Conservation (phyloP, 495 filamentous ascomycete genomes). For the Podospora pseudopauciseta region DNA sequence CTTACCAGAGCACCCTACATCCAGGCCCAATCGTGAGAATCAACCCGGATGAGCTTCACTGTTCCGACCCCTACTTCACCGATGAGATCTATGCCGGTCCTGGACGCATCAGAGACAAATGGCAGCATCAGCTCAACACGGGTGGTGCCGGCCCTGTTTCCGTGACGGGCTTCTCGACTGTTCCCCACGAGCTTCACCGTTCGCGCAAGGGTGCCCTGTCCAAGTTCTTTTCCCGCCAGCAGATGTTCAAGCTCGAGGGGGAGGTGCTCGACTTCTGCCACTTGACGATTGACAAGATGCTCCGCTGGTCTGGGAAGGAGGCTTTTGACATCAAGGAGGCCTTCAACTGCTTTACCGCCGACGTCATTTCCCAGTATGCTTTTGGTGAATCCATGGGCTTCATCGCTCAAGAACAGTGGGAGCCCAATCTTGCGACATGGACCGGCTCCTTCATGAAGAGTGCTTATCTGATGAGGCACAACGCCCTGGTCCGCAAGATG, state of each 20-base stretch:
- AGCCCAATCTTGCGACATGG: slow-evolving; percentile 28
- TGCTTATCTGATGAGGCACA: slow-evolving; percentile 30
- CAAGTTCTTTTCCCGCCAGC: slow-evolving; percentile 43
- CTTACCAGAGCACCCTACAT: background rate
- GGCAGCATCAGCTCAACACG: slow-evolving; percentile 23
- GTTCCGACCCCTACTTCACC: slow-evolving; percentile 27
- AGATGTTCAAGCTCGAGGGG: slow-evolving; percentile 34
- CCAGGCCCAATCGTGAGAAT: slow-evolving; percentile 39
- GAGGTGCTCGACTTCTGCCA: slow-evolving; percentile 28
- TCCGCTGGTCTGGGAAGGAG: slow-evolving; percentile 3
- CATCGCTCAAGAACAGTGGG: slow-evolving; percentile 25
- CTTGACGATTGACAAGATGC: slow-evolving; percentile 19
- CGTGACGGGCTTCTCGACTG: slow-evolving; percentile 44
- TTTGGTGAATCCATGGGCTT: slow-evolving; percentile 33
- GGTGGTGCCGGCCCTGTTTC: slow-evolving; percentile 21
- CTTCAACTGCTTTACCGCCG: slow-evolving; percentile 32
- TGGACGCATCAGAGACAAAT: slow-evolving; percentile 32
- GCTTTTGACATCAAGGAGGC: slow-evolving; percentile 26
- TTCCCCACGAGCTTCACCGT: slow-evolving; percentile 45
- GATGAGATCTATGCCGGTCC: slow-evolving; percentile 35
- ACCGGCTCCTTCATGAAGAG: slow-evolving; percentile 31
- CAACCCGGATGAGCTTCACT: slow-evolving; percentile 36
- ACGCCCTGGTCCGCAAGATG: slow-evolving; percentile 14
- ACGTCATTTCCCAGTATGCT: slow-evolving; percentile 31
- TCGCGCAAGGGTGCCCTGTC: slow-evolving; percentile 37